Evolutionary conservation across 1,284 basidiomycete genomes (phyloP).

Genomic region (Athelia sp.): DNA sequence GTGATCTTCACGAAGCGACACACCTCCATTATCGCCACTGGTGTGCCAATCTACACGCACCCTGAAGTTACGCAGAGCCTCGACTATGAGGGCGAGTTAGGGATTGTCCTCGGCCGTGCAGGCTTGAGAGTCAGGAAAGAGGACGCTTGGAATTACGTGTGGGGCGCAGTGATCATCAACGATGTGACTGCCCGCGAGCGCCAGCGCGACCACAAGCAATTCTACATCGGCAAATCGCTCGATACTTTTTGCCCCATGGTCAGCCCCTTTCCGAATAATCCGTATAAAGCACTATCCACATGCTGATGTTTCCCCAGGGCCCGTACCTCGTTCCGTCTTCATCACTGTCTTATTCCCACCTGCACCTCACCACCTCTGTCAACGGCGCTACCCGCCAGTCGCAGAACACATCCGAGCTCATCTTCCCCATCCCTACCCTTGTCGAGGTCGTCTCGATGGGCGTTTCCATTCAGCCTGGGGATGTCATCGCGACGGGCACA

Average conservation of each 20-base stretch:
- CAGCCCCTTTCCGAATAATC: constrained; percentile 1
- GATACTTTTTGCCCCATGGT: constrained; percentile 31
- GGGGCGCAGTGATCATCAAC: constrained; percentile 6
- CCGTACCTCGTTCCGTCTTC: background rate
- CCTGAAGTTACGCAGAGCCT: constrained; percentile 20
- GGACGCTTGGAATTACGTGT: constrained; percentile 27
- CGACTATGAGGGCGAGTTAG: constrained; percentile 29
- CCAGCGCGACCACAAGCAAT: constrained; percentile 27
- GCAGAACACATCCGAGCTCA: constrained; percentile 22
- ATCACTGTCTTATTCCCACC: background rate
- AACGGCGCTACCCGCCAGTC: constrained; percentile 25
- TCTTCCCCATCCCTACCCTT: constrained; percentile 27
- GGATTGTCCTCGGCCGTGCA: constrained; percentile 25
- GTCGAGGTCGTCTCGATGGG: constrained; percentile 25
- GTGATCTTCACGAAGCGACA: constrained; percentile 29
- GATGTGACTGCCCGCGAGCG: constrained; percentile 20
- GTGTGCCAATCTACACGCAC: constrained; percentile 22
- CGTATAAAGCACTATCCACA: constrained; percentile 15
- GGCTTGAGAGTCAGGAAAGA: constrained; percentile 23
- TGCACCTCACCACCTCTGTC: constrained; percentile 7
- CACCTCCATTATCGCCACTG: constrained; percentile 20
- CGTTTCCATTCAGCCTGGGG: constrained; percentile 25
- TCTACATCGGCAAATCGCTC: constrained; percentile 27
- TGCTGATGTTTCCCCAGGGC: constrained; percentile 12
- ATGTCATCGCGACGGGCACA: constrained; percentile 23